A percentile compares a stretch with the other conserved stretches of the same genome.
Evolutionary conservation across 768 basidiomycete species (phyloP).

Genomic region (Suillus spraguei): DNA sequence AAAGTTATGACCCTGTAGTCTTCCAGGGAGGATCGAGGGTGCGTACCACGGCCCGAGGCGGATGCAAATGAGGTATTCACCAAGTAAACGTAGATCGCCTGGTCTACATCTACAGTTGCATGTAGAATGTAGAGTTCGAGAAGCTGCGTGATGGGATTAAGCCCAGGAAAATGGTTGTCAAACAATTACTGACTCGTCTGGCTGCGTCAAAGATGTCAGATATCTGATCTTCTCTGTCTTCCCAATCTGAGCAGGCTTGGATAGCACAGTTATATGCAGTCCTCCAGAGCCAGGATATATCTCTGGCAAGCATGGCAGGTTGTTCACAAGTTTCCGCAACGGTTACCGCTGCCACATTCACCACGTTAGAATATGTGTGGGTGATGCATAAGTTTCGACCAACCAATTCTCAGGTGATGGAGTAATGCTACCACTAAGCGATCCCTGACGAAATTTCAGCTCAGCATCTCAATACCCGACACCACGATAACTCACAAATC

Average conservation of each 20-base stretch:
- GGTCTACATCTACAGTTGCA: slow-evolving; percentile 62
- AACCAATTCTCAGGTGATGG: slow-evolving; percentile 71
- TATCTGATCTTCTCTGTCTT: slow-evolving; percentile 60
- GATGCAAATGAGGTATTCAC: slow-evolving; percentile 74
- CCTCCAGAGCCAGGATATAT: slow-evolving; percentile 89
- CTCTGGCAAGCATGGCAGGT: slow-evolving; percentile 58
- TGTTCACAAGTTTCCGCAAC: slow-evolving; percentile 28
- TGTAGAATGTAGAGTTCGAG: slow-evolving; percentile 61
- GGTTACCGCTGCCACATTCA: slow-evolving; percentile 56
- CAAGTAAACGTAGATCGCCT: slow-evolving; percentile 64
- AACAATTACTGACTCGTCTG: slow-evolving; percentile 53
- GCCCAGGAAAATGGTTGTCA: slow-evolving; percentile 2
- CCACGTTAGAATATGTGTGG: slow-evolving; percentile 38
- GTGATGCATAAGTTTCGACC: slow-evolving; percentile 15
- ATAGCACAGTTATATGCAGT: slow-evolving; percentile 85
- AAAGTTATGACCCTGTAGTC: slow-evolving; percentile 15
- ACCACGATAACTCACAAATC: slow-evolving; percentile 49
- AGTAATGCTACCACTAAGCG: slow-evolving; percentile 63
- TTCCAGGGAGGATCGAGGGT: neutral
- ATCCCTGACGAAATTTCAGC: slow-evolving; percentile 36
- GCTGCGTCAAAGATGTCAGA: slow-evolving; percentile 73
- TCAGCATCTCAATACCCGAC: slow-evolving; percentile 11
- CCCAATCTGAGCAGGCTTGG: slow-evolving; percentile 82
- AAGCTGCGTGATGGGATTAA: slow-evolving; percentile 44
- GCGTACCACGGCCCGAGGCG: slow-evolving; percentile 69